Evolutionary conservation across 768 basidiomycete species (phyloP).

Genomic region (Hygrophorus russula): DNA sequence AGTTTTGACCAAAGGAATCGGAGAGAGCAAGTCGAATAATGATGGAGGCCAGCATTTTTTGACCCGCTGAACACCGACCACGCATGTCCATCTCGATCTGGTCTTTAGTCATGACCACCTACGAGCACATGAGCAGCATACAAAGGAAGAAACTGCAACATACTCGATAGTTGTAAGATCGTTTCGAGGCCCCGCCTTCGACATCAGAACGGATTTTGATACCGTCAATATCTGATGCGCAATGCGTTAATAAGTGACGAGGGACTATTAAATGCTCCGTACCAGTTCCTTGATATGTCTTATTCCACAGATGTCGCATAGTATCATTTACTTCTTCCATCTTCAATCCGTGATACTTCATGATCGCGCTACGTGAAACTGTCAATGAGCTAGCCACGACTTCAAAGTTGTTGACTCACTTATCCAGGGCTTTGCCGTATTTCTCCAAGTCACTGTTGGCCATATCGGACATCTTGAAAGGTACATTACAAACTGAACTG

Average conservation of each 20-base stretch:
- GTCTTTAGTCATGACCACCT: conserved; percentile 99
- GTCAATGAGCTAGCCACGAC: conserved; percentile 8
- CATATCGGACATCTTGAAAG: conserved; percentile 87
- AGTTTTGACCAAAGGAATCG: conserved; percentile 95
- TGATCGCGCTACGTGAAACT: conserved; percentile 65
- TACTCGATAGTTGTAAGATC: conserved; percentile 96
- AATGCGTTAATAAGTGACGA: conserved; percentile 4
- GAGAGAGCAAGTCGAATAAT: conserved; percentile 95
- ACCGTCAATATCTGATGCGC: conserved; percentile 79
- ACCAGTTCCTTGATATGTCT: conserved; percentile 98
- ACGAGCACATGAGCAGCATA: conserved; percentile 9
- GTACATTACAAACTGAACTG: neutral
- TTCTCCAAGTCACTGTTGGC: conserved; percentile 96
- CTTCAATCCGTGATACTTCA: conserved; percentile 95
- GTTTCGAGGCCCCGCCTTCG: conserved; percentile 81
- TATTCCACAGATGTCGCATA: conserved; percentile 96
- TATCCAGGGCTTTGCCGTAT: conserved; percentile 94
- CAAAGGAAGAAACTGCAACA: conserved; percentile 14
- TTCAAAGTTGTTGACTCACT: conserved; percentile 36
- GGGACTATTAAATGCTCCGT: conserved; percentile 11
- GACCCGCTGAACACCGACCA: conserved; percentile 94
- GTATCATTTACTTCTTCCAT: conserved; percentile 99
- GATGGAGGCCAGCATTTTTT: conserved; percentile 97
- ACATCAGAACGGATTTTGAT: conserved; percentile 92
- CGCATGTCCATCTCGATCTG: conserved; percentile 99